Evolutionary conservation across 139 green algal genomes (phyloP).

Genomic region (Chlorella sp.): DNA sequence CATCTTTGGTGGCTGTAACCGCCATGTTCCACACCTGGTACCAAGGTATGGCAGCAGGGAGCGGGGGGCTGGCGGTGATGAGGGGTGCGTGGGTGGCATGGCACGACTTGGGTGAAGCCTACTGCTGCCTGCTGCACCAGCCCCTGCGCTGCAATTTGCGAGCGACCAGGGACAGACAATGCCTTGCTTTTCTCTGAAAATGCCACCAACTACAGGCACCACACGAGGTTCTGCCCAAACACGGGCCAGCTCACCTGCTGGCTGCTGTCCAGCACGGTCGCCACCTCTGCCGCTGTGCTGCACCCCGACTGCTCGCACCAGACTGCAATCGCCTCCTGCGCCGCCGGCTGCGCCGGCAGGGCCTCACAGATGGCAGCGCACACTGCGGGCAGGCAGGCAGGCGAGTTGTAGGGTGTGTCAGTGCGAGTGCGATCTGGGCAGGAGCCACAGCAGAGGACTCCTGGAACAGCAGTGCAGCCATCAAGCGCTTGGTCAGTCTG

Average conservation of each 20-base stretch:
- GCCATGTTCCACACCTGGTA: not conserved
- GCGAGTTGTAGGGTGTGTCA: not conserved
- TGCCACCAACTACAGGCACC: not conserved
- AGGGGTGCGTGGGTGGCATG: too few relatives aligned
- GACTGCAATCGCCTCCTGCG: not conserved
- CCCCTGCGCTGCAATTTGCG: too few relatives aligned
- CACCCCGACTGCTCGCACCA: not conserved
- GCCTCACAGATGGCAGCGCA: conserved; percentile 1
- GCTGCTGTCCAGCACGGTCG: not conserved
- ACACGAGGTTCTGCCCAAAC: too few relatives aligned
- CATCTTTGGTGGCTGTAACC: not conserved
- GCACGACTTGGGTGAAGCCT: too few relatives aligned
- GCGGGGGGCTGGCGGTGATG: too few relatives aligned
- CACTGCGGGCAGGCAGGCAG: not conserved
- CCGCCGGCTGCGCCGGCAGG: not conserved
- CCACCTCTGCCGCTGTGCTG: not conserved
- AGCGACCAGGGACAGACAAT: not conserved
- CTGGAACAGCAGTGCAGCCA: too few relatives aligned
- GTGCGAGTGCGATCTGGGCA: too few relatives aligned
- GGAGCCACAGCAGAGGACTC: too few relatives aligned
- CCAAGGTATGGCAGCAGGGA: too few relatives aligned
- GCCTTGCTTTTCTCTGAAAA: not conserved
- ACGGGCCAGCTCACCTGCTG: not conserved
- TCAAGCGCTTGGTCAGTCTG: too few relatives aligned
- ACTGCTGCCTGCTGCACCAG: too few relatives aligned